A percentile compares a stretch with the other conserved stretches of the same genome.
Evolutionary conservation across 1,284 basidiomycete species (phyloP).

Genomic region (Flammula alnicola): DNA sequence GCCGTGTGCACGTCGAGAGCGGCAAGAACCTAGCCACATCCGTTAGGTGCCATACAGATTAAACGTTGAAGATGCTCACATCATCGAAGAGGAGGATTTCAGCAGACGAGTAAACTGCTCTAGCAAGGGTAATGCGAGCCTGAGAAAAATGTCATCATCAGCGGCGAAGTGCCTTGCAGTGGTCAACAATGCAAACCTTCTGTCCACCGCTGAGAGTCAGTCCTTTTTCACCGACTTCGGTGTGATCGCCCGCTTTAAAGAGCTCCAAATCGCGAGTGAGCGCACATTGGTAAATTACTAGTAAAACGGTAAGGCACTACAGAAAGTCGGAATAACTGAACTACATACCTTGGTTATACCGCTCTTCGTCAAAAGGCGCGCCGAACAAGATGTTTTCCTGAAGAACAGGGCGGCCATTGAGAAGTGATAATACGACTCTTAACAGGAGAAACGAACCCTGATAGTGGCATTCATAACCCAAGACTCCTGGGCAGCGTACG

Average conservation of each 20-base stretch:
- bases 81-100: conserved; percentile 70
- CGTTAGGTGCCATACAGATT: too few species aligned
- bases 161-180: too few species aligned
- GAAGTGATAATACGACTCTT: too few species aligned
- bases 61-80: too few species aligned
- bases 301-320: neutral
- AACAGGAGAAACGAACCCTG: too few species aligned
- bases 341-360: conserved; percentile 49
- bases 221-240: conserved; percentile 75
- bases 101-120: conserved; percentile 71
- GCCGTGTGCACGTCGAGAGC: conserved; percentile 54
- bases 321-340: neutral
- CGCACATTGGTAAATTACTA: conserved; percentile 66
- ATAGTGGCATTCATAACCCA: conserved; percentile 65
- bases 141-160: conserved; percentile 28
- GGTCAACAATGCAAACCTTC: conserved; percentile 9
- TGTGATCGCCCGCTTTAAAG: conserved; percentile 75
- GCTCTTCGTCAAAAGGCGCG: conserved; percentile 49
- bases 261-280: conserved; percentile 65
- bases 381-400: conserved; percentile 60
- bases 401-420: too few species aligned
- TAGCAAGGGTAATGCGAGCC: conserved; percentile 74
- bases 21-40: too few species aligned
- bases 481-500: conserved; percentile 78
- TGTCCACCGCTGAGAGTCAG: conserved; percentile 46